Evolutionary conservation across 2,329 filamentous ascomycete genomes (phyloP).

Genomic region (Talaromyces marneffei): DNA sequence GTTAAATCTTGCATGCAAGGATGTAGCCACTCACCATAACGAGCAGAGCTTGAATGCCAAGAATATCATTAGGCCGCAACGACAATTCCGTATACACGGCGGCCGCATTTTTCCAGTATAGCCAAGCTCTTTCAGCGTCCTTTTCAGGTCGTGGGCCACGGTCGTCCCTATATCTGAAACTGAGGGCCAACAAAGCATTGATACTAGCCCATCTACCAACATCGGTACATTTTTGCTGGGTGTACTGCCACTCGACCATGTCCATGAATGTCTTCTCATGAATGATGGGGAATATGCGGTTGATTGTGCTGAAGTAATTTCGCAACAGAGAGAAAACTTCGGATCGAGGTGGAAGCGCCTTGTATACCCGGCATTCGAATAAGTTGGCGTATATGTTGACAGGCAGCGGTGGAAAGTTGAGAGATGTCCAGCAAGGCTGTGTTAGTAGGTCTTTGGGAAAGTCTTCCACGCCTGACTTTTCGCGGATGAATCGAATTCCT

Average conservation of each 20-base stretch:
- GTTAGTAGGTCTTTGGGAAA: conserved; percentile 84
- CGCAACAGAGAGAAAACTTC: conserved; percentile 79
- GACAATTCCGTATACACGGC: conserved; percentile 83
- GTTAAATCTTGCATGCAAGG: too few species aligned
- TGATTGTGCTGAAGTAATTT: conserved; percentile 94
- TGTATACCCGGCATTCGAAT: conserved; percentile 76
- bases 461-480: conserved; percentile 84
- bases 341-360: conserved; percentile 70
- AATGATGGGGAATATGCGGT: conserved; percentile 93
- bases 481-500: conserved; percentile 93
- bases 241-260: conserved; percentile 88
- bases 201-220: conserved; percentile 96
- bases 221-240: conserved; percentile 80
- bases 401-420: conserved; percentile 85
- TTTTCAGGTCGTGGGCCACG: conserved; percentile 80
- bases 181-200: conserved; percentile 82
- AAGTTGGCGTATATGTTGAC: conserved; percentile 91
- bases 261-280: conserved; percentile 97
- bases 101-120: conserved; percentile 90
- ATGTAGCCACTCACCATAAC: conserved; percentile 60
- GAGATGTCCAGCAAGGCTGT: conserved; percentile 65
- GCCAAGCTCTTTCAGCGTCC: conserved; percentile 87
- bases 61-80: conserved; percentile 84
- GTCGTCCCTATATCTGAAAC: conserved; percentile 83
- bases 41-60: conserved; percentile 86